These are phyloP conservation scores for Cytospora paraplurivora DNA, from an alignment of 2,329 filamentous ascomycete species.

Conservation along the genomic window DNA sequence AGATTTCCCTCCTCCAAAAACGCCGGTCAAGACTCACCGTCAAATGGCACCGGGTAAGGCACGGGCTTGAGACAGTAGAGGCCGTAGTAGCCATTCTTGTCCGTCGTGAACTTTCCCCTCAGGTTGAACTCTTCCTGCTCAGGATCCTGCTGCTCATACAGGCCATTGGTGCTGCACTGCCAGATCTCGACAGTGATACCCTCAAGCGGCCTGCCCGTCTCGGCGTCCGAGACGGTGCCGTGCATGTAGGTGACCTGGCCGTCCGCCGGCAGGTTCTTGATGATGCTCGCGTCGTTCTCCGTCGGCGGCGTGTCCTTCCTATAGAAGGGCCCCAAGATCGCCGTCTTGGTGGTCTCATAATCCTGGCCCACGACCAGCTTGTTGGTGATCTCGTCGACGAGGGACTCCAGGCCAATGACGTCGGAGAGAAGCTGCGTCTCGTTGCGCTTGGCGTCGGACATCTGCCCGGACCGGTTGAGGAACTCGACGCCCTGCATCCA, in stretches of 20 bases:
- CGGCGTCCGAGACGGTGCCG: slow-evolving; percentile 57
- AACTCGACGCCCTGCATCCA: slow-evolving; percentile 65
- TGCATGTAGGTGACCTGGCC: slow-evolving; percentile 64
- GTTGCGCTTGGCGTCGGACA: slow-evolving; percentile 69
- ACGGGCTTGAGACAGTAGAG: slow-evolving; percentile 60
- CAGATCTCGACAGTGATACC: slow-evolving; percentile 74
- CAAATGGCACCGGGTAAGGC: slow-evolving; percentile 40
- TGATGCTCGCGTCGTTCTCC: slow-evolving; percentile 70
- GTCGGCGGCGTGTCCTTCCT: slow-evolving; percentile 70
- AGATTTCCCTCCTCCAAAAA: background rate
- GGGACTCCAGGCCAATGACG: slow-evolving; percentile 72
- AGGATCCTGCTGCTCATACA: slow-evolving; percentile 68
- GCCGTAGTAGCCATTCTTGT: slow-evolving; percentile 61
- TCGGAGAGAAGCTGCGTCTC: slow-evolving; percentile 74
- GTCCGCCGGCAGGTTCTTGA: slow-evolving; percentile 52
- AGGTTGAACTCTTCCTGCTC: slow-evolving; percentile 65
- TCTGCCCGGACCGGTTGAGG: slow-evolving; percentile 71
- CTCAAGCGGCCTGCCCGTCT: slow-evolving; percentile 64
- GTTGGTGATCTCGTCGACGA: slow-evolving; percentile 81
- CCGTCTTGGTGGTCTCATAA: slow-evolving; percentile 63
- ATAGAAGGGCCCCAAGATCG: slow-evolving; percentile 87
- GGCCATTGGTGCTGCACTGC: slow-evolving; percentile 75
- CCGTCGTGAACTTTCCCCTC: slow-evolving; percentile 65
- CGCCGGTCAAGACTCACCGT: slow-evolving; percentile 24
- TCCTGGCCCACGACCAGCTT: slow-evolving; percentile 52